phyloP scores from a whole-genome alignment of 495 filamentous ascomycete genomes.

The Hypoxylon subgilvum region DNA sequence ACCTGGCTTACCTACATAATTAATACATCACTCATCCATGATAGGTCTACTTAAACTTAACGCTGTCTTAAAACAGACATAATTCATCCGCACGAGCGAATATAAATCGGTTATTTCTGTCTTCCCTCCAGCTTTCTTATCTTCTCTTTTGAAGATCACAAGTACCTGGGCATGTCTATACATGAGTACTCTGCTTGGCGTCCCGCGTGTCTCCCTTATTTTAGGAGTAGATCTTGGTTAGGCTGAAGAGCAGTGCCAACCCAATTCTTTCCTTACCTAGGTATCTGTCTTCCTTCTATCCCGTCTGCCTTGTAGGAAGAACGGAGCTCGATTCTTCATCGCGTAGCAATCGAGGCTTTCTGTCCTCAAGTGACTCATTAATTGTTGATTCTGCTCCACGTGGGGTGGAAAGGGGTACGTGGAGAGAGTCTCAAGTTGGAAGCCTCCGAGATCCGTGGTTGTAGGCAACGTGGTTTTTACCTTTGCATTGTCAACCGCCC shows the following conservation, averaged over 20 bases:
- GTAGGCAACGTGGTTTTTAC: too few relatives aligned
- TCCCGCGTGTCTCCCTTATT: too few relatives aligned
- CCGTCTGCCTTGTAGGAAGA: neutral
- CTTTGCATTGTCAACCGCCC: slow-evolving; percentile 7
- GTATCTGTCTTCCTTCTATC: slow-evolving; percentile 20
- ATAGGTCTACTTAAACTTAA: slow-evolving; percentile 17
- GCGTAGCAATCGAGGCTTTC: slow-evolving; percentile 4
- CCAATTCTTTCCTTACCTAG: slow-evolving; percentile 11
- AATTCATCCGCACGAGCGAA: slow-evolving; percentile 4
- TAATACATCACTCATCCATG: neutral
- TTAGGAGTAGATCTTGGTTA: slow-evolving; percentile 19
- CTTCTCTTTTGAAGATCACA: too few relatives aligned
- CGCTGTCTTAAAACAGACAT: too few relatives aligned
- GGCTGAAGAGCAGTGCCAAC: slow-evolving; percentile 32
- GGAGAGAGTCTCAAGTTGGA: neutral
- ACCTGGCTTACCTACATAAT: too few relatives aligned
- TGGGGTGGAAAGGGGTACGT: slow-evolving; percentile 9
- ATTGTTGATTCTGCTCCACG: slow-evolving; percentile 20
- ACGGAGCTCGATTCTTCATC: slow-evolving; percentile 11
- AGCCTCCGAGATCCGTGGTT: too few relatives aligned
- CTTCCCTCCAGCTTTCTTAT: neutral
- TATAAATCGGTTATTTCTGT: neutral
- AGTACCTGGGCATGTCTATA: neutral
- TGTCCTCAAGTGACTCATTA: slow-evolving; percentile 28
- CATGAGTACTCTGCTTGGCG: too few relatives aligned